Base-by-base conservation (phyloP, 1,284 basidiomycete species). In the Amylostereum areolatum region DNA sequence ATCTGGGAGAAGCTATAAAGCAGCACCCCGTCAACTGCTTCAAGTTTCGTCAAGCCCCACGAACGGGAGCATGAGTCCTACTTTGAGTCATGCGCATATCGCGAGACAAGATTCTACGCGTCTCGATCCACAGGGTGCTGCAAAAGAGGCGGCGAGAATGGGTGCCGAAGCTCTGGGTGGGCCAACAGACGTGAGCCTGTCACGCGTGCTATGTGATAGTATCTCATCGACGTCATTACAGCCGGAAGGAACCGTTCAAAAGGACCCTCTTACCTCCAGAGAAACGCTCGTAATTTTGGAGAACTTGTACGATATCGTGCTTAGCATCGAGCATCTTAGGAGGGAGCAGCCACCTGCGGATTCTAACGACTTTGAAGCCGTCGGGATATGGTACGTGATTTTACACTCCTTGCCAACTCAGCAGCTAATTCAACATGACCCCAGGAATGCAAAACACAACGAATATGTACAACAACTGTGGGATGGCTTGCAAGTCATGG, bases 11-110 rank as follows among this genome's bases (percentile, higher is more conserved):
- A 93, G 91, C 50, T 92, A 95, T 62, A 93, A 93, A 65, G 92
- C 92, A 33, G 93, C 93, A n/a, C 97, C 96, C 27, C 82, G 95
- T 42, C 96, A 97, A 57, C 81, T 99, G 39, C 77, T 99, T 4
- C 93, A 98, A 66, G 89, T 99, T 31, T 85, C 89, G 46, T 34
- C 63, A 31, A 39, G 33, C 58, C 62, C 72, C 36, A 62, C 65
- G 32, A 72, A 62, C 42, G 67, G 76, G 29, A 65, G 73, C 3
- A 62, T 70, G 2, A 76, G 77, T 3, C 78, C 83, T 2, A 74
- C 76, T 0, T 57, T 77, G 27, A 73, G 78, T 24, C 80, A 81
- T 45, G 71, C 75, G 1, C 75, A 80, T 59, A 79, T 81, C 35
- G 76, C 79, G 37, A 84, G 78, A 62, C 73, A 78, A 30, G 75